Percentiles rank a stretch among this genome's conserved stretches.
Evolutionary conservation across 148 eudicot species (phyloP).

Genomic region (Cornus suecica): DNA sequence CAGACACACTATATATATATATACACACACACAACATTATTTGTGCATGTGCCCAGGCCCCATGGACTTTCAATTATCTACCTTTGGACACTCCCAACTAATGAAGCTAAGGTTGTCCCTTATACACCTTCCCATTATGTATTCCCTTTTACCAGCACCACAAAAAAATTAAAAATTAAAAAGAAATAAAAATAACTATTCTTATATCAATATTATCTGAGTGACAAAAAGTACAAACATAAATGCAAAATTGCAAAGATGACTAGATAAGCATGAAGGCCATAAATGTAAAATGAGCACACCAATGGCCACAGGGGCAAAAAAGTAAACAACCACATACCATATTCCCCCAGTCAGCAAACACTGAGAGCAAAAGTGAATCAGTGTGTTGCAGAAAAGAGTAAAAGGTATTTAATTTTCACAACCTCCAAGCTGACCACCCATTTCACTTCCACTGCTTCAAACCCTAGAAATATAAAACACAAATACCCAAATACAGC

Average conservation of each 20-base stretch:
- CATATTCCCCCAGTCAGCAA: constrained; percentile 41
- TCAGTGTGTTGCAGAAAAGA: constrained; percentile 12
- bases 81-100: too few species aligned
- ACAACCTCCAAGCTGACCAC: constrained; percentile 36
- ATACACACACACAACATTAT: too few species aligned
- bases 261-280: too few species aligned
- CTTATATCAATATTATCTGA: background rate
- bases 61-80: too few species aligned
- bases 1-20: too few species aligned
- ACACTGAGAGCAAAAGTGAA: constrained; percentile 38
- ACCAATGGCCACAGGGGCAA: constrained; percentile 4
- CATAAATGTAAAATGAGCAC: background rate
- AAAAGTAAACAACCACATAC: constrained; percentile 23
- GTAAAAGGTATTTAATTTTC: constrained; percentile 39
- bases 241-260: background rate
- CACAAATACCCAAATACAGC: background rate
- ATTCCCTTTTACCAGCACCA: too few species aligned
- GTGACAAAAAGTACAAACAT: too few species aligned
- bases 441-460: constrained; percentile 18
- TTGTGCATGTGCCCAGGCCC: too few species aligned
- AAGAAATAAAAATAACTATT: too few species aligned
- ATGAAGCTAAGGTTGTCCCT: too few species aligned
- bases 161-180: too few species aligned
- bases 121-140: too few species aligned
- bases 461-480: constrained; percentile 18